These are phyloP conservation scores for Coemansia sp. DNA, from an alignment of 192 early-diverging fungal genomes.

Conservation along the genomic window DNA sequence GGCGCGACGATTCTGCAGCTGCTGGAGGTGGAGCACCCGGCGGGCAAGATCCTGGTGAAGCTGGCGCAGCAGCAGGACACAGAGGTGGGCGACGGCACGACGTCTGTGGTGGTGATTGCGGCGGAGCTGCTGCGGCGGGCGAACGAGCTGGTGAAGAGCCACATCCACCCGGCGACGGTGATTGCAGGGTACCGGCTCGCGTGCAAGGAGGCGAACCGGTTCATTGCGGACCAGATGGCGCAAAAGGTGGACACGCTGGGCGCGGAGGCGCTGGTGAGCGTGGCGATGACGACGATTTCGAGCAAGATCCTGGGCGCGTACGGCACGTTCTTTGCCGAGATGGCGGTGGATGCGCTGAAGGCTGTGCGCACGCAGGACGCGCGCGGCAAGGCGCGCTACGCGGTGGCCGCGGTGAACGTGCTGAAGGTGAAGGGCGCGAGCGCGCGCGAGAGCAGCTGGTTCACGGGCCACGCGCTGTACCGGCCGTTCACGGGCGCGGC, in stretches of 20 bases:
- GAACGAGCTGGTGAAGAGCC: constrained; percentile 97
- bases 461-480: constrained; percentile 96
- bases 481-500: constrained; percentile 97
- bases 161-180: constrained; percentile 98
- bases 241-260: constrained; percentile 93
- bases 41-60: constrained; percentile 94
- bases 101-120: constrained; percentile 98
- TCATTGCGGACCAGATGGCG: constrained; percentile 95
- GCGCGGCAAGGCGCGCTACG: constrained; percentile 88
- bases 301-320: constrained; percentile 98
- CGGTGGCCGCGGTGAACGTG: constrained; percentile 96
- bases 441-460: constrained; percentile 80
- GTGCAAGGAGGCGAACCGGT: constrained; percentile 96
- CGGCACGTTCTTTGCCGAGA: constrained; percentile 93
- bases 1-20: constrained; percentile 97
- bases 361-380: constrained; percentile 86
- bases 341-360: constrained; percentile 90
- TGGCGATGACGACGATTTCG: constrained; percentile 97
- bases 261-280: constrained; percentile 88
- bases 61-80: constrained; percentile 99
- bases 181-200: constrained; percentile 97
- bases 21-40: constrained; percentile 98
- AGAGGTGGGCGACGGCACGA: constrained; percentile 99
- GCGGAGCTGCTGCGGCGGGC: constrained; percentile 94
- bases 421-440: constrained; percentile 96